phyloP scores from a whole-genome alignment of 148 eudicot species.

The Suaeda aralocaspica region DNA sequence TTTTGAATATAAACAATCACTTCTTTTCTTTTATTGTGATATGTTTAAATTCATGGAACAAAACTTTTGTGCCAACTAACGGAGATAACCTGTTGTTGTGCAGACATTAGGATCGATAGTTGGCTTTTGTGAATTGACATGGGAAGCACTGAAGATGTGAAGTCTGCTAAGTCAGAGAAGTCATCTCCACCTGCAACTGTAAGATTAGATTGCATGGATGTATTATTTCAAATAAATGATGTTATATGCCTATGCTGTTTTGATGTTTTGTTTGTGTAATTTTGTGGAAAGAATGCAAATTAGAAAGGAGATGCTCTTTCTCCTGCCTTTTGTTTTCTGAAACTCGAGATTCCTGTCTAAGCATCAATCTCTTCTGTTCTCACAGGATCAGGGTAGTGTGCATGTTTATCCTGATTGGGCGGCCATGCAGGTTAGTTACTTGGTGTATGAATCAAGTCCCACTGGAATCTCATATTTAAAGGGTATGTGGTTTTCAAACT shows the following conservation, averaged over 20 bases:
- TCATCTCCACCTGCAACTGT: constrained; percentile 56
- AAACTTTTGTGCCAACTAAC: constrained; percentile 8
- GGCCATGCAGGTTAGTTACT: constrained; percentile 74
- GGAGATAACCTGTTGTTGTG: constrained; percentile 10
- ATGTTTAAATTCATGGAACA: constrained; percentile 1
- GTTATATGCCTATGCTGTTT: not conserved
- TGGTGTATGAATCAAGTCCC: not conserved
- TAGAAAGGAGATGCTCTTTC: not conserved
- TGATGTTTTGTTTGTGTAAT: not conserved
- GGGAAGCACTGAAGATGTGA: constrained; percentile 58
- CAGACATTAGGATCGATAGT: constrained; percentile 9
- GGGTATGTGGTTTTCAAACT: not conserved
- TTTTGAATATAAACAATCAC: no score
- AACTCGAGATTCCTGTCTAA: not conserved
- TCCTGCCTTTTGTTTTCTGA: not conserved
- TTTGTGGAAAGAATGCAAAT: not conserved
- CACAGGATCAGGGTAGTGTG: constrained; percentile 64
- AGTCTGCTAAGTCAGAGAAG: constrained; percentile 54
- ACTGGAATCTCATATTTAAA: not conserved
- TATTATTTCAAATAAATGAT: not conserved
- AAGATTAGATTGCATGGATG: constrained; percentile 22
- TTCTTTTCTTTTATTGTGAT: not conserved
- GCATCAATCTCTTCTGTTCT: constrained; percentile 20
- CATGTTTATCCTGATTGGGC: constrained; percentile 96
- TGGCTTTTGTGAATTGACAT: constrained; percentile 30